These are phyloP conservation scores for Cystoisospora suis DNA, from an alignment of 169 alveolate genomes.

Conservation along the genomic window DNA sequence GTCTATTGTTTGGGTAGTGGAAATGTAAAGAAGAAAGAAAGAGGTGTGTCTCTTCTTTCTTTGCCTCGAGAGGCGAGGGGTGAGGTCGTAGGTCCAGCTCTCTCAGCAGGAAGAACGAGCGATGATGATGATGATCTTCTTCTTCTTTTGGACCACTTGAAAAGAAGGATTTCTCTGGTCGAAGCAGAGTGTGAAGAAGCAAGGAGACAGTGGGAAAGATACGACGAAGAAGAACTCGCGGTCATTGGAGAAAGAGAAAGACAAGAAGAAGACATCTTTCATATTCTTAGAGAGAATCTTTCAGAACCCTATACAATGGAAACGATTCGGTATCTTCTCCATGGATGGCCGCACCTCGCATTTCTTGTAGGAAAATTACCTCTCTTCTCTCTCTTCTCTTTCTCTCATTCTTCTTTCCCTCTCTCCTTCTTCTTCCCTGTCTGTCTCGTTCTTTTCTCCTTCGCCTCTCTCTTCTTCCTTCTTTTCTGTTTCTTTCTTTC, in stretches of 20 bases:
- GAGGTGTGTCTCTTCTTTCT: too few species aligned
- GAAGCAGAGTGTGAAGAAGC: too few species aligned
- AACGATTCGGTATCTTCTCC: constrained; percentile 3
- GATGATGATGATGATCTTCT: not conserved
- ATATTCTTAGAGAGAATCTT: not conserved
- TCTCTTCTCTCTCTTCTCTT: not conserved
- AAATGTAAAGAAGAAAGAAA: too few species aligned
- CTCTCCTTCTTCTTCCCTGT: not conserved
- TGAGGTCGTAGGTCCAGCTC: not conserved
- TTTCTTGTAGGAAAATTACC: not conserved
- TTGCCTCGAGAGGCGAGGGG: too few species aligned
- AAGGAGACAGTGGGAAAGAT: too few species aligned
- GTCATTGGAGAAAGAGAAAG: not conserved
- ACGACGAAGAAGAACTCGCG: too few species aligned
- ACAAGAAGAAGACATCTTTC: not conserved
- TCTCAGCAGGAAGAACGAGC: not conserved
- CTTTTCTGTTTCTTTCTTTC: not conserved
- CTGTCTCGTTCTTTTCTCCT: not conserved
- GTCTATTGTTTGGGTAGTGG: too few species aligned
- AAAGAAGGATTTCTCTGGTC: too few species aligned
- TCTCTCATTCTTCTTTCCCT: not conserved
- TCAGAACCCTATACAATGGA: not conserved
- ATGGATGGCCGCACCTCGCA: not conserved
- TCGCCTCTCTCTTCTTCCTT: not conserved
- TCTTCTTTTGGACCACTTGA: too few species aligned